These are phyloP conservation scores for Oryza nivara DNA, from an alignment of 176 grass and related monocot species.

Conservation along the genomic window DNA sequence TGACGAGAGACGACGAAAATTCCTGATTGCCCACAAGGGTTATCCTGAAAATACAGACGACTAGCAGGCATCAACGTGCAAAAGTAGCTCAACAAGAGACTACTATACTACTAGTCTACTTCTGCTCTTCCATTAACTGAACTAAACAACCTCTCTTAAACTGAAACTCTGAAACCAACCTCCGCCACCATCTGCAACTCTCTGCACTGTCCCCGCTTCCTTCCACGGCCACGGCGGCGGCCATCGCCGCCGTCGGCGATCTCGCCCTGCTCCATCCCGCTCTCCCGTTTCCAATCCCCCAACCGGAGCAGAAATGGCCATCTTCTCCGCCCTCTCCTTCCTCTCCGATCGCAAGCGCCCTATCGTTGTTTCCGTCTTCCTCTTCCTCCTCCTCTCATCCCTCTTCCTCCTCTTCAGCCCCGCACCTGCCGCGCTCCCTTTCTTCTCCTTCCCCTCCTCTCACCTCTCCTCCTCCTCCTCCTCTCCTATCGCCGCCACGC, in stretches of 20 bases:
- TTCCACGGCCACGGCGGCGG: conserved; percentile 32
- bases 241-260: conserved; percentile 1
- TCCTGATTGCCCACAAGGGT: neutral
- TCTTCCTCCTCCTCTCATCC: conserved; percentile 53
- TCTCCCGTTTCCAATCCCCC: neutral
- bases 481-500: neutral
- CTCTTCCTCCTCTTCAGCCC: conserved; percentile 51
- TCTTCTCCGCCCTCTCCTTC: conserved; percentile 51
- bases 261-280: neutral
- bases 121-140: too few relatives aligned
- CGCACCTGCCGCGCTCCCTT: conserved; percentile 23
- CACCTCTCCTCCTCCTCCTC: conserved; percentile 8
- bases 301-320: conserved; percentile 40
- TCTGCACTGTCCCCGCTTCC: neutral
- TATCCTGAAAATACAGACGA: neutral
- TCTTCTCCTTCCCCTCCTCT: conserved; percentile 40
- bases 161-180: conserved; percentile 15
- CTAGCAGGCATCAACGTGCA: neutral
- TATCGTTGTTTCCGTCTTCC: conserved; percentile 39
- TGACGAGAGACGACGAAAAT: neutral
- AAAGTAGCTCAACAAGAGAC: neutral
- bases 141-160: neutral
- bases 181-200: neutral
- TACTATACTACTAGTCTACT: neutral
- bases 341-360: conserved; percentile 57